Evolutionary conservation across 2,329 filamentous ascomycete species (phyloP).

Genomic region (Aspergillus tamarii): DNA sequence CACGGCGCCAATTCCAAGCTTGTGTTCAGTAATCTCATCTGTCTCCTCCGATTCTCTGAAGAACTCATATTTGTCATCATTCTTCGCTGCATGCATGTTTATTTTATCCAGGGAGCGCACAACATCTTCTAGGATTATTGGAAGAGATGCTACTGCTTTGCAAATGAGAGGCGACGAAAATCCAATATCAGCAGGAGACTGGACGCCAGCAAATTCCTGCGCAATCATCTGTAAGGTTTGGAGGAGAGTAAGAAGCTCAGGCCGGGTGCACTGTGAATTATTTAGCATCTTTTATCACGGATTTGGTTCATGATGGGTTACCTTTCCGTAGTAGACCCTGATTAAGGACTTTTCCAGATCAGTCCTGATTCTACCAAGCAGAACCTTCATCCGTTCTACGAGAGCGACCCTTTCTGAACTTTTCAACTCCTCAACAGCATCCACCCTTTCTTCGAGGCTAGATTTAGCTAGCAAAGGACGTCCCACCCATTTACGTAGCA

Average conservation of each 20-base stretch:
- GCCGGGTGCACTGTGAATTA: constrained; percentile 67
- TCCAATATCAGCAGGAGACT: constrained; percentile 66
- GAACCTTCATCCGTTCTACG: constrained; percentile 72
- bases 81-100: constrained; percentile 78
- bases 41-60: constrained; percentile 87
- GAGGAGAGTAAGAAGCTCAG: constrained; percentile 81
- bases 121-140: constrained; percentile 73
- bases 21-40: constrained; percentile 84
- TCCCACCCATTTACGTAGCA: constrained; percentile 94
- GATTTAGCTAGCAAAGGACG: constrained; percentile 78
- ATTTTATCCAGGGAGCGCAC: constrained; percentile 79
- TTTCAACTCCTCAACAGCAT: constrained; percentile 84
- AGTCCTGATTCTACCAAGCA: constrained; percentile 72
- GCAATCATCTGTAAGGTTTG: constrained; percentile 84
- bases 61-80: constrained; percentile 91
- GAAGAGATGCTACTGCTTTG: constrained; percentile 73
- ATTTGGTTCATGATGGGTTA: constrained; percentile 20
- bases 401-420: constrained; percentile 66
- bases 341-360: constrained; percentile 94
- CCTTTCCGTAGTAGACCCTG: constrained; percentile 93
- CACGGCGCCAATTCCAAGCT: constrained; percentile 86
- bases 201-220: constrained; percentile 72
- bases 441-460: constrained; percentile 75
- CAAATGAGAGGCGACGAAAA: constrained; percentile 73
- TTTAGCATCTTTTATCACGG: constrained; percentile 21